Evolutionary conservation across 805 yeast genomes (phyloP).

Genomic region (Jamesozyma jinghongensis): DNA sequence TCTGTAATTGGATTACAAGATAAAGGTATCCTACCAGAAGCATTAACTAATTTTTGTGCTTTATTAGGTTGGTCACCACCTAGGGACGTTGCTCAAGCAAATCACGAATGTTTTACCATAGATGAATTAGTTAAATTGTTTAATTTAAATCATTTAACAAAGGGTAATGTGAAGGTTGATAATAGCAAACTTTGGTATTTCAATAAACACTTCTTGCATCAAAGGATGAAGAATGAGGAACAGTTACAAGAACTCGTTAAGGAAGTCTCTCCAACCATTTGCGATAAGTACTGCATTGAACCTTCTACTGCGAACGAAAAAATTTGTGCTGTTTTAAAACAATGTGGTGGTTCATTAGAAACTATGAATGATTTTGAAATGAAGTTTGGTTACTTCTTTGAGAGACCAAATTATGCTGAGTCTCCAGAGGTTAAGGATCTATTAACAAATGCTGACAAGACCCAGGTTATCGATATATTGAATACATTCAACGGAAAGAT

Average conservation of each 20-base stretch:
- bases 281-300: slow-evolving; percentile 7
- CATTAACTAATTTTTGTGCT: slow-evolving; percentile 77
- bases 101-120: slow-evolving; percentile 44
- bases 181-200: slow-evolving; percentile 64
- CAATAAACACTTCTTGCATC: slow-evolving; percentile 58
- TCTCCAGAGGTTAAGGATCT: slow-evolving; percentile 20
- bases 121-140: slow-evolving; percentile 48
- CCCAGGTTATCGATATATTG: slow-evolving; percentile 11
- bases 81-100: slow-evolving; percentile 40
- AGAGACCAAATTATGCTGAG: slow-evolving; percentile 19
- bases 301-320: slow-evolving; percentile 24
- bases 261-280: slow-evolving; percentile 19
- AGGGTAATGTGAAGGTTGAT: slow-evolving; percentile 89
- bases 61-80: slow-evolving; percentile 94
- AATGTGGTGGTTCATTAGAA: slow-evolving; percentile 42
- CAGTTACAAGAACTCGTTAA: slow-evolving; percentile 32
- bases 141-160: slow-evolving; percentile 65
- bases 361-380: slow-evolving; percentile 44
- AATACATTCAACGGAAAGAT: slow-evolving; percentile 7
- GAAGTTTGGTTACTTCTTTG: slow-evolving; percentile 42
- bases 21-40: slow-evolving; percentile 73
- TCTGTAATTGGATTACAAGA: slow-evolving; percentile 52
- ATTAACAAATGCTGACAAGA: slow-evolving; percentile 13
- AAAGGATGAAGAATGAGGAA: slow-evolving; percentile 33
- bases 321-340: slow-evolving; percentile 34